Evolutionary conservation across 306 rosid species (phyloP), one percentile per base, ranked within the genome.

Genomic region (Sophora flavescens): DNA sequence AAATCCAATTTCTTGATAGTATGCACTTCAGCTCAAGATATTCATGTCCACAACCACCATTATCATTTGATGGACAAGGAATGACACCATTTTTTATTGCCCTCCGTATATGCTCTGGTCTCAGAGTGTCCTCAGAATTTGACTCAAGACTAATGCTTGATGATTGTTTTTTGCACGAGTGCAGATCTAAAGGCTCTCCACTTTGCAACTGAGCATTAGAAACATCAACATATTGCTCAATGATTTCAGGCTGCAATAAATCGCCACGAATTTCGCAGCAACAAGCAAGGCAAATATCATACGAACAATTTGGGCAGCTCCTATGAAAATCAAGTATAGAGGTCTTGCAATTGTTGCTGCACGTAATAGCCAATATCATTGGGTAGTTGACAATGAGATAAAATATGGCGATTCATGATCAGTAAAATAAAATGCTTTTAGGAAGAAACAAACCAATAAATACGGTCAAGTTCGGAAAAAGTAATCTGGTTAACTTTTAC

Each of bases 301-400:
- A 86, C 11, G 86, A 89, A 80, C 93, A 88, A 38, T 68, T 85
- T 28, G 83, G 59, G 74, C 93, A 89, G 84, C 90, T 84, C 84
- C 90, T 82, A 59, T 81, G 73, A 41, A 88, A 80, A 78, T 82
- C 81, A 41, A 84, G 70, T 63, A 89, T 84, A 36, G 93, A 89
- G 42, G 93, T 89, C 61, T 65, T 63, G 83, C 93, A 89, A 41
- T 84, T 86, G 85, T 87, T 81, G 48, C 90, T 87, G 87, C 75
- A 59, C 15, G 30, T 79, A 9, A 68, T 51, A 30, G 41, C 8
- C 53, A 50, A n/a, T 26, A 64, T 47, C 38, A 66, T n/a, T 39
- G 9, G 36, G 52, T 16, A 51, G 11, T 22, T 39, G 17, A 62
- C 79, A 62, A 59, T n/a, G 50, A 62, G 51, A 28, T 61, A 16